Conservation (phyloP, 2,329 filamentous ascomycete genomes). For the Talaromyces pinophilus region DNA sequence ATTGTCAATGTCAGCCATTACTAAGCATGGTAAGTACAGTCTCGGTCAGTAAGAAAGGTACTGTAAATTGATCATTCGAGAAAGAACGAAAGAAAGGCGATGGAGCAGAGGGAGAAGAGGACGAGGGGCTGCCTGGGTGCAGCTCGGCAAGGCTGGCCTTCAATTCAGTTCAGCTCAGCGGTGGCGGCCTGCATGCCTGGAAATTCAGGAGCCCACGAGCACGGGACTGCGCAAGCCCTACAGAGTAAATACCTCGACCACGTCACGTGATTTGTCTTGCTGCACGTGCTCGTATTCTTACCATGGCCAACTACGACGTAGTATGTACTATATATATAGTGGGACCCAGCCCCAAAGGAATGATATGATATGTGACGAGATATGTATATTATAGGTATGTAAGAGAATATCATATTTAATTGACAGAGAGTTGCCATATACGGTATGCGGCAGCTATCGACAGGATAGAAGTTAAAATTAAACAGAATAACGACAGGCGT, state of each 20-base stretch:
- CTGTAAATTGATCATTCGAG: background rate
- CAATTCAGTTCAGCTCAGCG: background rate
- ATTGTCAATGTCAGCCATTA: background rate
- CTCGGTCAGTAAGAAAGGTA: slow-evolving; percentile 6
- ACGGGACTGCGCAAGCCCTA: background rate
- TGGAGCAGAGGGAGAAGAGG: background rate
- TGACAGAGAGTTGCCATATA: background rate
- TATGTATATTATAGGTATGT: background rate
- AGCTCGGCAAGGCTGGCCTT: background rate
- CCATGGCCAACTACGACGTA: background rate
- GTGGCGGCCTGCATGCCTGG: background rate
- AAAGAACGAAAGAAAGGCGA: background rate
- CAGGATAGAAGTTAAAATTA: background rate
- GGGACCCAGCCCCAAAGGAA: background rate
- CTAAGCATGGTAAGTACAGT: background rate
- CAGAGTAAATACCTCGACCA: background rate
- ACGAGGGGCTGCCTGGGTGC: background rate
- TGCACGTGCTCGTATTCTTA: background rate
- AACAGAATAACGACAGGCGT: background rate
- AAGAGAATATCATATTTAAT: background rate
- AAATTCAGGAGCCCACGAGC: background rate
- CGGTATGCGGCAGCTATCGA: background rate
- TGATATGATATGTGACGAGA: background rate
- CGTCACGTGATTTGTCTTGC: background rate
- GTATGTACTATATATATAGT: background rate